Conservation (phyloP, 208 protist genomes). For the Crithidia mellificae region DNA sequence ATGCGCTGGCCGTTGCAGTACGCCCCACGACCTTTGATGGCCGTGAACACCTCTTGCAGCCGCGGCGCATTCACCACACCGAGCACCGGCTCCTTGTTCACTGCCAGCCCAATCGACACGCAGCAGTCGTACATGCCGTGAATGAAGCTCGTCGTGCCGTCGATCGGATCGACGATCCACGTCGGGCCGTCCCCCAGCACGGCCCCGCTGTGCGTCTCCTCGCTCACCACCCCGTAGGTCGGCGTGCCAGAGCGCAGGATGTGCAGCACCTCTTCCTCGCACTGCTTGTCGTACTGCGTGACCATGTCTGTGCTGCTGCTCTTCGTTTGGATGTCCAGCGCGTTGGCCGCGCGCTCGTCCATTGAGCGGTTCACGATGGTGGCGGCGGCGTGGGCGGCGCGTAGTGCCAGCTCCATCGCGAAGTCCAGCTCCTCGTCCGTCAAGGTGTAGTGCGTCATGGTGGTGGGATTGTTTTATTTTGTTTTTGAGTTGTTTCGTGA, state of each 20-base stretch:
- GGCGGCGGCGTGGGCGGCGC: slow-evolving; percentile 56
- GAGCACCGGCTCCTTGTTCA: slow-evolving; percentile 51
- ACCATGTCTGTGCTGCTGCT: slow-evolving; percentile 46
- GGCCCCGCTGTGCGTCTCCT: slow-evolving; percentile 44
- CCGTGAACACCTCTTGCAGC: slow-evolving; percentile 64
- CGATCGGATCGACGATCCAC: slow-evolving; percentile 84
- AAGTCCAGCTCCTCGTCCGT: slow-evolving; percentile 56
- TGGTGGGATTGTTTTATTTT: no score
- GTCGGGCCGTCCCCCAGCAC: slow-evolving; percentile 53
- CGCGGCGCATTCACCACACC: slow-evolving; percentile 46
- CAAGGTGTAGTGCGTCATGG: slow-evolving; percentile 31
- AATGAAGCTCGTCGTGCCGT: slow-evolving; percentile 78
- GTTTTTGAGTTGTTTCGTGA: no score
- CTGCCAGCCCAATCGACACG: slow-evolving; percentile 70
- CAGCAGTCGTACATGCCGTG: slow-evolving; percentile 78
- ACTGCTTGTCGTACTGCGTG: slow-evolving; percentile 53
- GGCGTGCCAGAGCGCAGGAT: slow-evolving; percentile 37
- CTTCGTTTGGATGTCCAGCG: slow-evolving; percentile 34
- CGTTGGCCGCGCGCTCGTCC: slow-evolving; percentile 38
- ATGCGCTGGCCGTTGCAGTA: slow-evolving; percentile 66
- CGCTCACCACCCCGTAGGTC: slow-evolving; percentile 42
- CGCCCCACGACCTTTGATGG: slow-evolving; percentile 57
- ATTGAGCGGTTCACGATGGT: slow-evolving; percentile 65
- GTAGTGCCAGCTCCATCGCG: slow-evolving; percentile 65
- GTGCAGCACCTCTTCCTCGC: slow-evolving; percentile 43